Evolutionary conservation across 2,329 filamentous ascomycete genomes (phyloP).

Genomic region (Colletotrichum theobromicola): DNA sequence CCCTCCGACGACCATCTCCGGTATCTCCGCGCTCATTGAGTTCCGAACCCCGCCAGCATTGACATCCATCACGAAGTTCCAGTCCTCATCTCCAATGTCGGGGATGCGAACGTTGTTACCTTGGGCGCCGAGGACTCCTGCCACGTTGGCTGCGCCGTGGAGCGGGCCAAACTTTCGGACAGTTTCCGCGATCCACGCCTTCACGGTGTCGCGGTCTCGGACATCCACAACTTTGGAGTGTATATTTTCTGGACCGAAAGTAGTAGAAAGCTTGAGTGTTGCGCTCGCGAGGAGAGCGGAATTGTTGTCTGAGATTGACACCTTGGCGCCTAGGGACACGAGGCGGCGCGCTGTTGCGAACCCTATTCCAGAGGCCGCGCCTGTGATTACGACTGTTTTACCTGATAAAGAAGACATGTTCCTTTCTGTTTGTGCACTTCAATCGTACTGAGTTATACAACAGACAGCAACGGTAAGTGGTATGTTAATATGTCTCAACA

Average conservation of each 20-base stretch:
- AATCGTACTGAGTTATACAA: not conserved
- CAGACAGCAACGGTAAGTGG: not conserved
- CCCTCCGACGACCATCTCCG: constrained; percentile 39
- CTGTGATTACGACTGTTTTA: constrained; percentile 55
- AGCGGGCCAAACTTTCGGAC: constrained; percentile 38
- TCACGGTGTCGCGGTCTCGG: constrained; percentile 7
- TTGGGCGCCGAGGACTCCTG: constrained; percentile 24
- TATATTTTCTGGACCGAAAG: not conserved
- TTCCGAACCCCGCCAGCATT: constrained; percentile 55
- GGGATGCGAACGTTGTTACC: constrained; percentile 17
- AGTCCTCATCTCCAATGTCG: constrained; percentile 42
- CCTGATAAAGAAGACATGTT: constrained; percentile 18
- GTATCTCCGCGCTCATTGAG: constrained; percentile 54
- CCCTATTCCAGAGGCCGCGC: constrained; percentile 54
- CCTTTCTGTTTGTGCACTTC: fast-evolving
- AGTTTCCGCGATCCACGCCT: constrained; percentile 34
- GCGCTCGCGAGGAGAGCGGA: constrained; percentile 30
- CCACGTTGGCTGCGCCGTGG: constrained; percentile 48
- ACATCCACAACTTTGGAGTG: constrained; percentile 12
- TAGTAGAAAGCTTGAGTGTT: not conserved
- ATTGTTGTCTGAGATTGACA: constrained; percentile 55
- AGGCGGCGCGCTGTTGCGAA: constrained; percentile 49
- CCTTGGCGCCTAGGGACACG: constrained; percentile 43
- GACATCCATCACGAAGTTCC: constrained; percentile 45
- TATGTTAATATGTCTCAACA: not conserved